phyloP scores from a whole-genome alignment of 306 rosid genomes.

The Morella rubra region DNA sequence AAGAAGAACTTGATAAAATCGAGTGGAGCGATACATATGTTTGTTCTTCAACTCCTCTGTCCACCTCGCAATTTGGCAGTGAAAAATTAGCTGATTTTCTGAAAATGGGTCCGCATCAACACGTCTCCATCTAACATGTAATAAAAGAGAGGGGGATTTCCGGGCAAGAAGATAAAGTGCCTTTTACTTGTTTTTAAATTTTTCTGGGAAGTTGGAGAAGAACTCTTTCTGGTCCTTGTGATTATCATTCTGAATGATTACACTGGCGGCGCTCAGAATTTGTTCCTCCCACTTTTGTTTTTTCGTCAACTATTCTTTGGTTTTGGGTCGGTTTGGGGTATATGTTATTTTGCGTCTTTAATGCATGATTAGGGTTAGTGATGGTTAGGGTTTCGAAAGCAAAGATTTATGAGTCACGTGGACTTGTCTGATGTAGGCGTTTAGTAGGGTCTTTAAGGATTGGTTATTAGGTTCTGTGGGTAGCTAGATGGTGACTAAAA shows the following conservation, averaged over 20 bases:
- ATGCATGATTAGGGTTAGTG: conserved; percentile 15
- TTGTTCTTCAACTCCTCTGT: conserved; percentile 7
- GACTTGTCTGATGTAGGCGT: conserved; percentile 55
- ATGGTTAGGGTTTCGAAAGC: conserved; percentile 45
- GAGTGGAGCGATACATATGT: not conserved
- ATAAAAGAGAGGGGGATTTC: conserved; percentile 16
- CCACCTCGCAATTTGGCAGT: not conserved
- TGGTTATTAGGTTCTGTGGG: conserved; percentile 31
- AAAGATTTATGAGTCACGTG: conserved; percentile 66
- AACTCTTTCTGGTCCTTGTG: conserved; percentile 30
- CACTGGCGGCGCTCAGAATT: conserved; percentile 87
- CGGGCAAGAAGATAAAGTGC: not conserved
- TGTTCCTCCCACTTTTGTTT: conserved; percentile 66
- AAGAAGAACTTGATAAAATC: conserved; percentile 19
- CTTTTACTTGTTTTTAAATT: not conserved
- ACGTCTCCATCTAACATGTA: conserved; percentile 46
- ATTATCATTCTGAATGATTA: conserved; percentile 64
- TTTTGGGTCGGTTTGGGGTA: conserved; percentile 13
- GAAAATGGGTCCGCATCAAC: conserved; percentile 23
- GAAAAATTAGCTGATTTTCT: conserved; percentile 8
- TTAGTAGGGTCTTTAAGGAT: conserved; percentile 26
- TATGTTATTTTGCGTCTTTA: conserved; percentile 12
- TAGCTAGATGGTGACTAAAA: conserved; percentile 33
- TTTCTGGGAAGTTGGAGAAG: conserved; percentile 46
- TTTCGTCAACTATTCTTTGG: conserved; percentile 8